Percentiles rank a stretch among this genome's conserved stretches.
Evolutionary conservation across 2,329 filamentous ascomycete species (phyloP).

Genomic region (Bertia moriformis): DNA sequence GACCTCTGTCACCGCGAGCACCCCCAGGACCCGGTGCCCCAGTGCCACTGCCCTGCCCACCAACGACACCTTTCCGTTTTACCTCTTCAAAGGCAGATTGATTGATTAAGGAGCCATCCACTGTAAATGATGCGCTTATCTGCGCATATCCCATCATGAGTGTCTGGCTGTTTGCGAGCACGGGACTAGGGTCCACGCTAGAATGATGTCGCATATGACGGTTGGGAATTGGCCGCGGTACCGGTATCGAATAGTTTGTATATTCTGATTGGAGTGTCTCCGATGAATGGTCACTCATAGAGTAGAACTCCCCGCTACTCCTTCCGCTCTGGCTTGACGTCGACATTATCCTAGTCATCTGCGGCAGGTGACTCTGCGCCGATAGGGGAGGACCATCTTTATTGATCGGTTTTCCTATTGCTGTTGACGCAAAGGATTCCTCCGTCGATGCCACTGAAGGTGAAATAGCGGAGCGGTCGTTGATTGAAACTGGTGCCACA

Average conservation of each 20-base stretch:
- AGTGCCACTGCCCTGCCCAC: constrained; percentile 38
- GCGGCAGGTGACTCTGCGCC: background rate
- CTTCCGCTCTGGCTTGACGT: constrained; percentile 42
- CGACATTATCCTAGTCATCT: constrained; percentile 31
- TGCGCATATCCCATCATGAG: constrained; percentile 67
- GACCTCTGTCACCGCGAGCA: constrained; percentile 38
- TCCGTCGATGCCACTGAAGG: constrained; percentile 12
- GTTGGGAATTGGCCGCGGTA: constrained; percentile 7
- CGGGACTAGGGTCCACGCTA: constrained; percentile 10
- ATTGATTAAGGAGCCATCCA: constrained; percentile 58
- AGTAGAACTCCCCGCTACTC: constrained; percentile 59
- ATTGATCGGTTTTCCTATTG: constrained; percentile 7
- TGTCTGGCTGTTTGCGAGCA: constrained; percentile 32
- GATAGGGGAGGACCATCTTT: background rate
- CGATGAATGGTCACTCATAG: constrained; percentile 55
- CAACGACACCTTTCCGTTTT: constrained; percentile 57
- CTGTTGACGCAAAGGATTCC: constrained; percentile 22
- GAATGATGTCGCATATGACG: constrained; percentile 7
- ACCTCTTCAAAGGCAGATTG: constrained; percentile 61
- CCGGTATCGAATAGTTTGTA: constrained; percentile 23
- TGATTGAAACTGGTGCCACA: background rate
- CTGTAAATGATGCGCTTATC: constrained; percentile 53
- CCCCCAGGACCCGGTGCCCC: constrained; percentile 27
- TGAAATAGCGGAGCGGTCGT: background rate
- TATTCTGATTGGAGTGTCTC: constrained; percentile 62